Base-by-base conservation (phyloP, 2,329 filamentous ascomycete species). In the Paradendryphiella salina region DNA sequence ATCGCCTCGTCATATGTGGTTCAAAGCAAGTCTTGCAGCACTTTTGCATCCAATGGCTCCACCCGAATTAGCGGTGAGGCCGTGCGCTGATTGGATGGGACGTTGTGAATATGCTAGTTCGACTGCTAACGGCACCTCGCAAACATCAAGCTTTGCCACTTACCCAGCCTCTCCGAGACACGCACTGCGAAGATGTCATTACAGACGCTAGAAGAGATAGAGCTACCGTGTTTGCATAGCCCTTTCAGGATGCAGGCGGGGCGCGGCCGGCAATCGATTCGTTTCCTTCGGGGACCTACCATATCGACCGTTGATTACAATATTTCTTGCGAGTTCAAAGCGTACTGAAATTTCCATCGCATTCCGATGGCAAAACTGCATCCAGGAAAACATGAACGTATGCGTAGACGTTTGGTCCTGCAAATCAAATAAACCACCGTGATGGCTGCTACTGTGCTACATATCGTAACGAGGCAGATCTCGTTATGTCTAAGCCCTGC, bases 31-130 rank as follows among this genome's bases (percentile, higher is more conserved):
- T 50, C 58, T 53, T 61, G 61, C 61, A 63, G 60, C 60, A 46
- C 48, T 59, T 67, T 66, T 65, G 63, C 64, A 62, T 64, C 54
- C 31, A 56, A 44, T 20, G 48, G 41, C 49, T 57, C 57, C 47
- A 59, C 54, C 43, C 49, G 56, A 68, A 71, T 63, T 65, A 57
- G 70, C 70, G 70, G 70, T 73, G 70, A 58, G 60, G 52, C 56
- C 60, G 43, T 21, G 23, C 46, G 56, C 46, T 63, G 44, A 71
- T 73, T 73, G 68, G 70, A 36, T 56, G 41, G 43, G 44, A 54
- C 50, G 50, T 48, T 21, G 6, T n/a, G 14, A 49, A 59, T 60
- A 58, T 65, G 60, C 53, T 65, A 52, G 64, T 20, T 56, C 57
- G 59, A 56, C 57, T 44, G 57, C 41, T 48, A 38, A 59, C 48